Evolutionary conservation across 2,329 filamentous ascomycete species (phyloP).

Genomic region (Chaetomium strumarium): DNA sequence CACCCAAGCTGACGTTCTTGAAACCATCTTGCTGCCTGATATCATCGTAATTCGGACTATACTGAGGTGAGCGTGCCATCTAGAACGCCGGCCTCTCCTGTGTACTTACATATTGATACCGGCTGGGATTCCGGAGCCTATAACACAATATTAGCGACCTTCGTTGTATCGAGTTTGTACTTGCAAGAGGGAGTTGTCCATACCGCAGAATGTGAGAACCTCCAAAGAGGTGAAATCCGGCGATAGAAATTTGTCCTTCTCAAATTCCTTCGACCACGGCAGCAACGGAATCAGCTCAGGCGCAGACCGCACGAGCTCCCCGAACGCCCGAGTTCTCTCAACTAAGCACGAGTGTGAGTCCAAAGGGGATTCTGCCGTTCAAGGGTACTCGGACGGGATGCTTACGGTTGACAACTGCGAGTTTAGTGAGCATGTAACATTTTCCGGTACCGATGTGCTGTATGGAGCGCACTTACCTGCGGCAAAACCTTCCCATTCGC

Average conservation of each 20-base stretch:
- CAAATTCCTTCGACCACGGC: conserved; percentile 83
- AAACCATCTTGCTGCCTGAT: conserved; percentile 80
- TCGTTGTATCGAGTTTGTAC: too few relatives aligned
- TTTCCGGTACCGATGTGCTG: background rate
- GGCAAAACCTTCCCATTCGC: conserved; percentile 82
- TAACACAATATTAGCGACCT: background rate
- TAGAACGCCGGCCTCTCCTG: background rate
- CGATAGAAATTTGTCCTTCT: conserved; percentile 92
- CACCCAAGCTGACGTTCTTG: conserved; percentile 81
- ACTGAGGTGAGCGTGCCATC: background rate
- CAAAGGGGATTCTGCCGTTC: background rate
- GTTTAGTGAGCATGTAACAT: conserved; percentile 19
- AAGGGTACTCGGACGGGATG: background rate
- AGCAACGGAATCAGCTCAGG: conserved; percentile 80
- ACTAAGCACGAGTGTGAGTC: conserved; percentile 33
- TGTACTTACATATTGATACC: conserved; percentile 55
- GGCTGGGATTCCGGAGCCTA: conserved; percentile 56
- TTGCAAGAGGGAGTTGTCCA: background rate
- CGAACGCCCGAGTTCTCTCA: conserved; percentile 83
- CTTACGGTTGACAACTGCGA: conserved; percentile 60
- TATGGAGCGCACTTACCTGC: conserved; percentile 39
- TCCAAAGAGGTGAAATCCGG: conserved; percentile 96
- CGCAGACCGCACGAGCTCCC: conserved; percentile 74
- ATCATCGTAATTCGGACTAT: conserved; percentile 61
- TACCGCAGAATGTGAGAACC: conserved; percentile 70